Base-by-base conservation (phyloP, 768 basidiomycete genomes). In the Suillus discolor region DNA sequence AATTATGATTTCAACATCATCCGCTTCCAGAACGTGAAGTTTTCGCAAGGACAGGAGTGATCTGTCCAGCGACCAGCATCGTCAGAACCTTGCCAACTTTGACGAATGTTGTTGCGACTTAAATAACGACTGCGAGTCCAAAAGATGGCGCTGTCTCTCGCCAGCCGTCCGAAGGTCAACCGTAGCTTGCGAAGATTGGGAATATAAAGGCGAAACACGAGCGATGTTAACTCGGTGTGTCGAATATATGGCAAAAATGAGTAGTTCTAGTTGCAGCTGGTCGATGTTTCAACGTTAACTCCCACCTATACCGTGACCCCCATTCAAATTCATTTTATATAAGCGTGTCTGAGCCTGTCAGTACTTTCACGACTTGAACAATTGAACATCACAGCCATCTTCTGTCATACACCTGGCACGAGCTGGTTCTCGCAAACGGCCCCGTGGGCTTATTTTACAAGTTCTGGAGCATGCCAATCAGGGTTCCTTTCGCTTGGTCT, bases 141-240 rank as follows among this genome's bases (percentile, higher is more conserved):
- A 38, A 16, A 39, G 39, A 23, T 25, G 11, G 39, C 2, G 18
- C 18, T 36, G 28, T 23, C 60, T 41, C 20, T 18, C 57, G 25
- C 20, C 39, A 18, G 12, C 28, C 36, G 25, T 62, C 61, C 73
- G 70, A n/a, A 77, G 62, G 70, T 89, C 85, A 66, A 82, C 68
- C 47, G 76, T 51, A 91, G 77, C 28, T 78, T 79, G 63, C 73
- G 77, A 39, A 89, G 80, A 39, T 75, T 73, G 28, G 87, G 87
- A 6, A 81, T 77, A 20, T 76, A 79, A 20, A 89, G 69, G 65
- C 83, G 82, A 45, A 83, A 81, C 63, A 86, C 75, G 66, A 89
- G 77, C 59, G 79, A 78, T n/a, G 82, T 73, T 31, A 90, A 79
- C 70, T 90, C 89, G 62, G 87, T 51, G 90, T 85, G 70, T 89